Base-by-base conservation (phyloP, 140 eudicot genomes). In the Flaveria floridana region DNA sequence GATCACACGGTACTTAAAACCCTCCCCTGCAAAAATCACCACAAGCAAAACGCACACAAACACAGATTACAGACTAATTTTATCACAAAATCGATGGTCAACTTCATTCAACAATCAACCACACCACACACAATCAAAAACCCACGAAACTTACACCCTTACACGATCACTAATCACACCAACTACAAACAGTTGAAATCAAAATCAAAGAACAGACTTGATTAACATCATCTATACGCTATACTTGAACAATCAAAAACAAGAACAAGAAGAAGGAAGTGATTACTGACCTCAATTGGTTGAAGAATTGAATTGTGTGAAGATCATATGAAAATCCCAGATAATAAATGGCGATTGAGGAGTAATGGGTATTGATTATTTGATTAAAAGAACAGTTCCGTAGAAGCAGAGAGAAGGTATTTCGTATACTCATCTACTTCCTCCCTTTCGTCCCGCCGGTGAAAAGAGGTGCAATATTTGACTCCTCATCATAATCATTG, bases 361-460 rank as follows among this genome's bases (percentile, higher is more conserved):
- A 50, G 6, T 7, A 48, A 61, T 50, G 59, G 23, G 10, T 15
- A 16, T 55, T 10, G 50, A 9, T 56, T 50, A 2, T 13, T 51
- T 3, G 25, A 58, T 6, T 3, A 63, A 52, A 19, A 58, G 47
- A 77, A 67, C 28, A 84, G 92, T 87, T 89, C 65, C 92, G 96
- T 89, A 87, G 85, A 89, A 87, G 92, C 76, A 70, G 86, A 80
- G 83, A 84, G 81, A 79, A 65, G 64, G 80, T 75, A 68, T 89
- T 83, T 67, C 96, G 87, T 89, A 88, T 79, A 87, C 96, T 85
- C 96, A 69, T 85, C 86, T 83, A 87, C 96, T 87, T 80, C 88
- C 96, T 81, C 13, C 53, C 52, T 47, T 85, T 74, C 37, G 85
- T 76, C 87, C 88, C 96, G 90, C 85, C 96, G 89, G 86, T 66